These are phyloP conservation scores for Fusarium miscanthi DNA, from an alignment of 2,329 filamentous ascomycete genomes.

Conservation along the genomic window DNA sequence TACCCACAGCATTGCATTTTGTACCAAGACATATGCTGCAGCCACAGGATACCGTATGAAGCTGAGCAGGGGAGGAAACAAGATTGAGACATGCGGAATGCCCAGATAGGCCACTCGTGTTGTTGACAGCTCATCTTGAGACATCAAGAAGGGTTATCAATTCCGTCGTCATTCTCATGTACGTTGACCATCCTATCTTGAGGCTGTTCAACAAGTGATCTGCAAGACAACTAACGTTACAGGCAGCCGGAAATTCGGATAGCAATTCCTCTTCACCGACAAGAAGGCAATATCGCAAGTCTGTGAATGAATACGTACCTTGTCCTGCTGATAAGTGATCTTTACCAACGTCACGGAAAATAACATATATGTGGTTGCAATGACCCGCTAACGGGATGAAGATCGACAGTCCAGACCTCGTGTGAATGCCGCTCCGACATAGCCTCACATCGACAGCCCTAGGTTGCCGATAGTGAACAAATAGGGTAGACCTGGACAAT, in stretches of 20 bases:
- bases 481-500: not conserved
- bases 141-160: not conserved
- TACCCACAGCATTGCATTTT: not conserved
- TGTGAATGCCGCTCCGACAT: conserved; percentile 11
- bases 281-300: conserved; percentile 20
- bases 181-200: conserved; percentile 18
- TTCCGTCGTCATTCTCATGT: conserved; percentile 20
- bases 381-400: conserved; percentile 28
- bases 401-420: conserved; percentile 32
- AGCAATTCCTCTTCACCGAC: conserved; percentile 26
- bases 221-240: not conserved
- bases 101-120: not conserved
- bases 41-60: not conserved
- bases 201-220: conserved; percentile 10
- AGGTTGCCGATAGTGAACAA: not conserved
- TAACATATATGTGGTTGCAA: conserved; percentile 20
- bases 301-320: not conserved
- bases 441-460: not conserved
- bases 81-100: not conserved
- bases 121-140: conserved; percentile 13
- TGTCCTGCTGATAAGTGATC: conserved; percentile 6
- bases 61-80: conserved; percentile 10
- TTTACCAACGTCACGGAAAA: conserved; percentile 13
- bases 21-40: conserved; percentile 6
- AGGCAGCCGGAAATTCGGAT: conserved; percentile 16